Evolutionary conservation across 164 flowering plant genomes (phyloP).

Genomic region (Piper longum): DNA sequence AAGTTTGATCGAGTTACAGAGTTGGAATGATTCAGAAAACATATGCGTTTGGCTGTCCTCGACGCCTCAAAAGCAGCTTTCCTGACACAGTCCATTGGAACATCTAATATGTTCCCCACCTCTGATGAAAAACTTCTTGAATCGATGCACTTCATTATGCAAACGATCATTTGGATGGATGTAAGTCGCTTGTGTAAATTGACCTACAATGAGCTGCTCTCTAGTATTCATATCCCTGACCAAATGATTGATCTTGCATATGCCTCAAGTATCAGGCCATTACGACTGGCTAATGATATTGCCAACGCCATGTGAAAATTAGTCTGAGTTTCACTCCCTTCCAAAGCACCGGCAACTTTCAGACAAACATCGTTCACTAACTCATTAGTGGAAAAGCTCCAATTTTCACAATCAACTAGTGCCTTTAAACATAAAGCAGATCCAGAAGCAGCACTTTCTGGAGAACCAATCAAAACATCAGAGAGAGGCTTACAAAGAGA

Average conservation of each 20-base stretch:
- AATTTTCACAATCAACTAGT: no score
- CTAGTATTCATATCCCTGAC: constrained; percentile 52
- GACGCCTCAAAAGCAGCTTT: constrained; percentile 86
- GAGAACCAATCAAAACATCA: constrained; percentile 54
- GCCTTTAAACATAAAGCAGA: constrained; percentile 38
- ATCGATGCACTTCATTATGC: constrained; percentile 71
- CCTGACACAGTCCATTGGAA: constrained; percentile 59
- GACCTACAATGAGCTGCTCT: constrained; percentile 37
- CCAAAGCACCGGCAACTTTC: constrained; percentile 65
- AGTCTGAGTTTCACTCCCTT: constrained; percentile 51
- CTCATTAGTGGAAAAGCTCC: constrained; percentile 85
- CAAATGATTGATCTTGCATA: constrained; percentile 64
- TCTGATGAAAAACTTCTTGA: constrained; percentile 64
- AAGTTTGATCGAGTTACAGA: constrained; percentile 48
- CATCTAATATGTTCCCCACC: constrained; percentile 44
- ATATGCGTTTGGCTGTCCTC: constrained; percentile 51
- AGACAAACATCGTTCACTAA: constrained; percentile 78
- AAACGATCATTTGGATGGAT: constrained; percentile 83
- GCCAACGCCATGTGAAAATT: constrained; percentile 78
- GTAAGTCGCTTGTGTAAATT: constrained; percentile 69
- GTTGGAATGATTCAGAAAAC: constrained; percentile 21
- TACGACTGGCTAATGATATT: constrained; percentile 71
- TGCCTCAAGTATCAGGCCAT: constrained; percentile 54
- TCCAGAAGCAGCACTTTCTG: constrained; percentile 69
- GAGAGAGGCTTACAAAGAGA: constrained; percentile 82